These are phyloP conservation scores for Lactarius quietus DNA, from an alignment of 768 basidiomycete species.

Conservation along the genomic window DNA sequence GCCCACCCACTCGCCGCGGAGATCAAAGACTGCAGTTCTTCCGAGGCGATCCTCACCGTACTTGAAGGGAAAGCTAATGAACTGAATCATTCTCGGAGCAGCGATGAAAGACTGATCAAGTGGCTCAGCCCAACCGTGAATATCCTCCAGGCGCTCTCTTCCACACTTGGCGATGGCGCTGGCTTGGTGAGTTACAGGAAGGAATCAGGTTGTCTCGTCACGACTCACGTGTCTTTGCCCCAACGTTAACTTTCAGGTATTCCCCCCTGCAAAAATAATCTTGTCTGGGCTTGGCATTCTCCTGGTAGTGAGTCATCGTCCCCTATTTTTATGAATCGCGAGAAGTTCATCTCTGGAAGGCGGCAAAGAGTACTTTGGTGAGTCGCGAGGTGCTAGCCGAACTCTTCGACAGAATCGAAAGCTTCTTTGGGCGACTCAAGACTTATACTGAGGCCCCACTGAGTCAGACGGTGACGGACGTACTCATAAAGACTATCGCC, in stretches of 20 bases:
- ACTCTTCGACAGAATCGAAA: too few species aligned
- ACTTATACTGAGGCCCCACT: too few species aligned
- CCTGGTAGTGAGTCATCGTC: not conserved
- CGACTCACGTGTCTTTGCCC: not conserved
- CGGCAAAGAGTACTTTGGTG: not conserved
- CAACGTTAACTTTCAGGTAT: not conserved
- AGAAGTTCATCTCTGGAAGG: not conserved
- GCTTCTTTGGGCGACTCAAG: too few species aligned
- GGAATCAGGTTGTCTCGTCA: too few species aligned
- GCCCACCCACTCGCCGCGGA: not conserved
- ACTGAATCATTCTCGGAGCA: not conserved
- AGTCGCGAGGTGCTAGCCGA: too few species aligned
- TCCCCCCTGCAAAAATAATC: not conserved
- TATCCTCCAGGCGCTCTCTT: not conserved
- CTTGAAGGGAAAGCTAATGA: not conserved
- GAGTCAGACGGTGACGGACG: too few species aligned
- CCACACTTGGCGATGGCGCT: not conserved
- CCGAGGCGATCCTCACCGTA: not conserved
- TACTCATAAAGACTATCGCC: too few species aligned
- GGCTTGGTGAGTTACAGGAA: not conserved
- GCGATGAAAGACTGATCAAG: not conserved
- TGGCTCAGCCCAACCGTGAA: not conserved
- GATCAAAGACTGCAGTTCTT: not conserved
- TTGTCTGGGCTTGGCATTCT: not conserved
- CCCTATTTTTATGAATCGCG: not conserved